phyloP scores from a whole-genome alignment of 306 rosid species.

The Rosa chinensis region DNA sequence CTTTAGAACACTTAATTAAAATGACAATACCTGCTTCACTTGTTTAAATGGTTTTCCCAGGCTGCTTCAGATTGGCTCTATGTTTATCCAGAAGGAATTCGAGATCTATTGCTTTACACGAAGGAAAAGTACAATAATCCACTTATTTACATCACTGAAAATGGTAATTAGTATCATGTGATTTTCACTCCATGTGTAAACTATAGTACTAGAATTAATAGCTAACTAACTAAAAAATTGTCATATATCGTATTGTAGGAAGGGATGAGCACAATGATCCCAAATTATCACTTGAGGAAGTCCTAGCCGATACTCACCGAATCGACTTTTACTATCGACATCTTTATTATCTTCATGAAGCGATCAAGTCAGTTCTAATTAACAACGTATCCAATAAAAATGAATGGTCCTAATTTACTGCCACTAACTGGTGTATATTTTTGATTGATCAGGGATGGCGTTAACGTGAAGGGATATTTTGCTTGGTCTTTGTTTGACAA shows the following conservation, averaged over 20 bases:
- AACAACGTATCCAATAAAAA: background rate
- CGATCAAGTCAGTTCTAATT: constrained; percentile 31
- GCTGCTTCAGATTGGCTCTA: constrained; percentile 28
- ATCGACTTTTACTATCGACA: constrained; percentile 28
- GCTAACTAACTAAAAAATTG: background rate
- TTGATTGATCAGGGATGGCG: constrained; percentile 26
- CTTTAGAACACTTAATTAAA: background rate
- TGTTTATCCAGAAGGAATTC: constrained; percentile 31
- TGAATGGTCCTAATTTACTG: background rate
- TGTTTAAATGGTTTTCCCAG: background rate
- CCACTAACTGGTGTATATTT: background rate
- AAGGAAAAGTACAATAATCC: constrained; percentile 36
- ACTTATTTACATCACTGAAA: constrained; percentile 37
- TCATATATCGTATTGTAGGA: constrained; percentile 11
- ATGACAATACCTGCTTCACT: background rate
- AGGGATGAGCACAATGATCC: constrained; percentile 21
- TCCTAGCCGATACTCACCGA: constrained; percentile 28
- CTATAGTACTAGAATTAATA: no score
- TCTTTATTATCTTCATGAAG: constrained; percentile 20
- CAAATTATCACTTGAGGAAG: constrained; percentile 22
- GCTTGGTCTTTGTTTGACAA: constrained; percentile 41
- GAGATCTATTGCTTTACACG: constrained; percentile 29
- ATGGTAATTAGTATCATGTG: constrained; percentile 26
- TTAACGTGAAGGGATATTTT: constrained; percentile 37
- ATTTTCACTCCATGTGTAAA: background rate